Evolutionary conservation across 75 land plant species (phyloP).

Genomic region (Pinus taeda): DNA sequence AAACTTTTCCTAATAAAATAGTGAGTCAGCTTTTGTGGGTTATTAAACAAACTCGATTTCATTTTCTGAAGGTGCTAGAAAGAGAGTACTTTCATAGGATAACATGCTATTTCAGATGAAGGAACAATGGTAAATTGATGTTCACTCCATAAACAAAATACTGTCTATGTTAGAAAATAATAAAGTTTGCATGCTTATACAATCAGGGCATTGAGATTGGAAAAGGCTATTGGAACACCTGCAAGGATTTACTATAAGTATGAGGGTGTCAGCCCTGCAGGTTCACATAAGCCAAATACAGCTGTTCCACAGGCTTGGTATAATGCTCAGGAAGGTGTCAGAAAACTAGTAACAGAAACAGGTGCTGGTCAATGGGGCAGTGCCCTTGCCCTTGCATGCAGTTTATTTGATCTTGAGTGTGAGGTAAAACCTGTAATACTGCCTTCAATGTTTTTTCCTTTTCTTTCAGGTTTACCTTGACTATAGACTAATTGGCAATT

Average conservation of each 20-base stretch:
- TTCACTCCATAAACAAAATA: not conserved
- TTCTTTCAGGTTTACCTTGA: slow-evolving; percentile 6
- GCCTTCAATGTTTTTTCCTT: slow-evolving; percentile 5
- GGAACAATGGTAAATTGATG: not conserved
- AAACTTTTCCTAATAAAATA: not conserved
- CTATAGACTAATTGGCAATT: not conserved
- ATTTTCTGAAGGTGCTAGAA: not conserved
- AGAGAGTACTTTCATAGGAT: not conserved
- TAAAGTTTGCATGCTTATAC: not conserved
- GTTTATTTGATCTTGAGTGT: slow-evolving; percentile 66
- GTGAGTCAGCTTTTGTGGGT: not conserved
- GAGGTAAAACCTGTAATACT: slow-evolving; percentile 41
- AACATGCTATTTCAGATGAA: not conserved
- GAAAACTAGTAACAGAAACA: slow-evolving; percentile 85
- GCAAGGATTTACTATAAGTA: no score
- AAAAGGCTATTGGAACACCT: no score
- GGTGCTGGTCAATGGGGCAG: slow-evolving; percentile 99
- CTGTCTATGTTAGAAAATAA: not conserved
- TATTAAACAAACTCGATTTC: not conserved
- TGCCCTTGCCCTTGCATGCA: slow-evolving; percentile 84
- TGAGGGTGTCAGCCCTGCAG: no score
- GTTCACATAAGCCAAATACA: no score
- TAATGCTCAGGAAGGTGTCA: slow-evolving; percentile 61
- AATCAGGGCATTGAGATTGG: no score
- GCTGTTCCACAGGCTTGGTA: no score